Evolutionary conservation across 2,329 filamentous ascomycete genomes (phyloP), one percentile per base, ranked within the genome.

Genomic region (Aplosporella prunicola): DNA sequence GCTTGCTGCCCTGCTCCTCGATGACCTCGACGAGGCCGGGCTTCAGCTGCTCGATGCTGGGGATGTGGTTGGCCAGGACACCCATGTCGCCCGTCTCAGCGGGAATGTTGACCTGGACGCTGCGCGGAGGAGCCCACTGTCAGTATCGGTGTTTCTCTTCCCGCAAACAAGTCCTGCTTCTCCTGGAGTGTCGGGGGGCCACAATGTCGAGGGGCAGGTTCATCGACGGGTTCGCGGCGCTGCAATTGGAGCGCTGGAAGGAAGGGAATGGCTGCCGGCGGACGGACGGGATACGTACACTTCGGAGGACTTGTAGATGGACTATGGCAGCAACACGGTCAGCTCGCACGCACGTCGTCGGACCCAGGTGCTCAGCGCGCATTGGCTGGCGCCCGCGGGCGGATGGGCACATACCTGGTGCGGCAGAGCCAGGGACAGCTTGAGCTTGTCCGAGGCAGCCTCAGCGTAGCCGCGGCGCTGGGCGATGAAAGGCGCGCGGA

Each of bases 11-110:
- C 59, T 70, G 76, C 76, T 98, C 91, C 74, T 96, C 89, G 51
- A 96, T 78, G 60, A 98, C 75, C 74, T 96, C 89, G 52, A 98
- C 76, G 52, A 96, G 70, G 58, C 91, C 91, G 45, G 91, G 88
- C 78, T 93, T 94, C 67, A 98, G 76, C 75, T 98, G 91, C 76
- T 98, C 91, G 61, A 98, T 96, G 45, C 88, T 87, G 49, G 91
- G 88, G 57, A 98, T 91, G 78, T 98, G 91, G 76, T 91, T 93
- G 64, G 91, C 91, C 61, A 98, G 82, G 56, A 98, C 82, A 82
- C 91, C 91, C 91, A 98, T 98, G 57, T 96, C 91, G 64, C 91
- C 91, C 46, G 88, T 93, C 67, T 94, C 91, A 60, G 91, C 91
- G 63, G 91, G 82, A 59, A 98, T 81, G 78, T 98, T 98, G 74